Conservation (phyloP, 495 filamentous ascomycete species). For the Aspergillus coremiiformis region DNA sequence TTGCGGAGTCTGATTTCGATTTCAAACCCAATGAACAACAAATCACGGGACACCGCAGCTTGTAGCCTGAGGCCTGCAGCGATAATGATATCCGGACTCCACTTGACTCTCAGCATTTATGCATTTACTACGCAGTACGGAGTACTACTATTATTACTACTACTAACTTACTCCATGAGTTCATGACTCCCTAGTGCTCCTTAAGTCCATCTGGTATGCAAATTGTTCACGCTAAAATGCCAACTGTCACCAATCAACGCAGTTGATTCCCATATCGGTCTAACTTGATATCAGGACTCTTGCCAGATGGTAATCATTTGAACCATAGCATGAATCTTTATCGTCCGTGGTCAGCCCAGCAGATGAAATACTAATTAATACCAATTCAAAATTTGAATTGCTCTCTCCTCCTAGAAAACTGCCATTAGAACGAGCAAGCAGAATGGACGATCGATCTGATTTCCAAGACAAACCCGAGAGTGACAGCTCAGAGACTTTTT, state of each 20-base stretch:
- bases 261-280: background rate
- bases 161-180: too few relatives aligned
- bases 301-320: background rate
- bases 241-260: background rate
- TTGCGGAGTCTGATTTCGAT: background rate
- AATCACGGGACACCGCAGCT: constrained; percentile 3
- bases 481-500: background rate
- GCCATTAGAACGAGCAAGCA: too few relatives aligned
- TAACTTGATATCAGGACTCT: background rate
- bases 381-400: background rate
- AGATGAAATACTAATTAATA: background rate
- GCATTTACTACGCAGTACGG: too few relatives aligned
- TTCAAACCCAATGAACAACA: background rate
- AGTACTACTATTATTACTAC: too few relatives aligned
- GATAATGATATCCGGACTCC: background rate
- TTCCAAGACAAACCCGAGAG: background rate
- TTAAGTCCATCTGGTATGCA: background rate
- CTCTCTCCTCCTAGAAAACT: background rate
- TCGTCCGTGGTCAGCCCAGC: background rate
- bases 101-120: too few relatives aligned
- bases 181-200: background rate
- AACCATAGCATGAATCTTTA: background rate
- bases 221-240: background rate
- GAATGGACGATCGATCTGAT: background rate
- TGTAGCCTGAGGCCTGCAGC: constrained; percentile 2